phyloP scores from a whole-genome alignment of 2,329 filamentous ascomycete genomes.

The Pseudogymnoascus sp. region DNA sequence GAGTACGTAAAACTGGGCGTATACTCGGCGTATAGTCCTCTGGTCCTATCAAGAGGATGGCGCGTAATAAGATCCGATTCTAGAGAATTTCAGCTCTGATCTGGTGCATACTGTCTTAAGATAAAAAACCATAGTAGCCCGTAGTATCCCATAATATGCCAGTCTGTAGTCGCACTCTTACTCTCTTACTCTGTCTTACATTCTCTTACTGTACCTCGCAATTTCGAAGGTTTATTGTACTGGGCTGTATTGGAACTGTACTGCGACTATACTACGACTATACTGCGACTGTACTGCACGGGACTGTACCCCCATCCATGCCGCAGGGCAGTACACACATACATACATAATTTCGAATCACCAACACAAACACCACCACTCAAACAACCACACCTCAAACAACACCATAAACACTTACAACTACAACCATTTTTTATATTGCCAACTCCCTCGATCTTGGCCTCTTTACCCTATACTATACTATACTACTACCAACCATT shows the following conservation, averaged over 20 bases:
- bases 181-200: not conserved
- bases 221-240: not conserved
- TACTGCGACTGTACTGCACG: not conserved
- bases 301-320: not conserved
- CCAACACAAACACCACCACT: not conserved
- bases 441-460: not conserved
- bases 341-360: not conserved
- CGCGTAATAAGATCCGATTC: not conserved
- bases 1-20: slow-evolving; percentile 1
- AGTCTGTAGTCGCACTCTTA: not conserved
- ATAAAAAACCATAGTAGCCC: not conserved
- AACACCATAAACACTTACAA: not conserved
- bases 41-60: not conserved
- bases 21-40: not conserved
- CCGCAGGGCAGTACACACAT: not conserved
- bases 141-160: not conserved
- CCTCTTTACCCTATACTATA: not conserved
- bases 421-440: not conserved
- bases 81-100: slow-evolving; percentile 1
- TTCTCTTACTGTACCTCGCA: not conserved
- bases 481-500: not conserved
- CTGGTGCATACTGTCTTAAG: not conserved
- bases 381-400: not conserved
- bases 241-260: not conserved
- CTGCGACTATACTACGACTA: not conserved